Evolutionary conservation across 805 yeast species (phyloP).

Genomic region (Candida multigemmis): DNA sequence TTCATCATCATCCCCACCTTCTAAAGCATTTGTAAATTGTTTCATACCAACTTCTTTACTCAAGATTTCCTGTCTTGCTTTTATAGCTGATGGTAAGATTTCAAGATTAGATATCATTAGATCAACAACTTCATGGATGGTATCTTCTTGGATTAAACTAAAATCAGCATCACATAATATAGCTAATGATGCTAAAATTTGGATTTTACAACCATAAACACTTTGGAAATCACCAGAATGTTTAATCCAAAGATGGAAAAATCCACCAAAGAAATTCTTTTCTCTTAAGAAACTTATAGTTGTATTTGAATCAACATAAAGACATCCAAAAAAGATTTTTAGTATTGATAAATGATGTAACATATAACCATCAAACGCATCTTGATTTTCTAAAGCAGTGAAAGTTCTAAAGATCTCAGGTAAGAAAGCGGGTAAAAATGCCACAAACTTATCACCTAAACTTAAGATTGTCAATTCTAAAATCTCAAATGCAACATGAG

Average conservation of each 20-base stretch:
- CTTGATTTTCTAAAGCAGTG: conserved; percentile 20
- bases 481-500: conserved; percentile 28
- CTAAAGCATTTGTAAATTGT: conserved; percentile 12
- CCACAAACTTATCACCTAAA: conserved; percentile 18
- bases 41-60: conserved; percentile 28
- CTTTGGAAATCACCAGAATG: conserved; percentile 39
- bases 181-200: conserved; percentile 37
- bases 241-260: conserved; percentile 41
- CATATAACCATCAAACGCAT: conserved; percentile 37
- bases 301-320: conserved; percentile 27
- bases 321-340: conserved; percentile 31
- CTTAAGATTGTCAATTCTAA: conserved; percentile 25
- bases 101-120: conserved; percentile 33
- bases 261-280: conserved; percentile 25
- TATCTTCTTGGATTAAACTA: conserved; percentile 20
- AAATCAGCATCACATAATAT: conserved; percentile 23
- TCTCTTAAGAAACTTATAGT: conserved; percentile 29
- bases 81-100: conserved; percentile 40
- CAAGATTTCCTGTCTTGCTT: conserved; percentile 35
- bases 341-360: conserved; percentile 33
- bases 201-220: conserved; percentile 47
- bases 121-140: conserved; percentile 27
- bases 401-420: conserved; percentile 28
- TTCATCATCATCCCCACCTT: conserved; percentile 14
- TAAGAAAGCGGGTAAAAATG: conserved; percentile 22